Conservation (phyloP, 2,329 filamentous ascomycete genomes). For the Coniochaeta ligniaria region DNA sequence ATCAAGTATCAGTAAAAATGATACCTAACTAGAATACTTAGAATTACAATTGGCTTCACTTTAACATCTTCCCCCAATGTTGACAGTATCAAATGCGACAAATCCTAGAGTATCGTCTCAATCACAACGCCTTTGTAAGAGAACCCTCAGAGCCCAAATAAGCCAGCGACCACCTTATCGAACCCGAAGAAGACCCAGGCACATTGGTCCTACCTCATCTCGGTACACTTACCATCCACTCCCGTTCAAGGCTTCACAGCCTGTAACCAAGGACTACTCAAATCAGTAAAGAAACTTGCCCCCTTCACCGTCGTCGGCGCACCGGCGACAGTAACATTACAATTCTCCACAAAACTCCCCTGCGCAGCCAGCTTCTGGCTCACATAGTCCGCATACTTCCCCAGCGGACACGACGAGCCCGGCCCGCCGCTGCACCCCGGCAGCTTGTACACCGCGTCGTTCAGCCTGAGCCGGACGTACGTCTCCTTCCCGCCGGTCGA, state of each 20-base stretch:
- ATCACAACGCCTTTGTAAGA: no score
- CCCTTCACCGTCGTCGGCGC: constrained; percentile 28
- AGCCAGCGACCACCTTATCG: no score
- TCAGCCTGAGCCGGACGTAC: constrained; percentile 51
- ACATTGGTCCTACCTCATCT: no score
- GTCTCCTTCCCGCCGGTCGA: constrained; percentile 29
- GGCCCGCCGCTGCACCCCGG: constrained; percentile 47
- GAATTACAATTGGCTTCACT: no score
- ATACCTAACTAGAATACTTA: no score
- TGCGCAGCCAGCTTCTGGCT: constrained; percentile 35
- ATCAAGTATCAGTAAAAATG: background rate
- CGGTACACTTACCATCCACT: no score
- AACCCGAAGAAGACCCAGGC: no score
- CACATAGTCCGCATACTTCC: constrained; percentile 36
- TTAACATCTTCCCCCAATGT: no score
- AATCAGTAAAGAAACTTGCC: constrained; percentile 41
- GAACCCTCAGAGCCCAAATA: no score
- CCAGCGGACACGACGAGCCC: constrained; percentile 43
- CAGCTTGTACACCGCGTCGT: constrained; percentile 56
- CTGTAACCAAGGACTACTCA: constrained; percentile 21
- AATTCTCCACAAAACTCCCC: constrained; percentile 41
- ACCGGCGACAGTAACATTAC: constrained; percentile 32
- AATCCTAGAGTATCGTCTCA: no score
- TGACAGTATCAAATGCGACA: no score
- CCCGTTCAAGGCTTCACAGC: background rate